phyloP scores from a whole-genome alignment of 345 rosid genomes.

The Conringia planisiliqua region DNA sequence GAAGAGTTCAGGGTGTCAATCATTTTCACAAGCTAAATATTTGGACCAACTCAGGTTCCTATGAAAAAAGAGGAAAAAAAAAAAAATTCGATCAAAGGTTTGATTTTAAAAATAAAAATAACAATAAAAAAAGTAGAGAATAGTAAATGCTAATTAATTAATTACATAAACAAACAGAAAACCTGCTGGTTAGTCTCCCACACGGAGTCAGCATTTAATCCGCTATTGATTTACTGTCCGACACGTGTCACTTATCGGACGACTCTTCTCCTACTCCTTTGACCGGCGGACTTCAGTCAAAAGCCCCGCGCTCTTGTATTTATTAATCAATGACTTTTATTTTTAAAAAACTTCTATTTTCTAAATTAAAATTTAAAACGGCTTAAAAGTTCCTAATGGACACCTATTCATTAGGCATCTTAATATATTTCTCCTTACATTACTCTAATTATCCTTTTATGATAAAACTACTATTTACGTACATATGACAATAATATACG shows the following conservation, averaged over 20 bases:
- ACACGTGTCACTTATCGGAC: conserved; percentile 49
- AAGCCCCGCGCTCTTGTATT: conserved; percentile 22
- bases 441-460: background rate
- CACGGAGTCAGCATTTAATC: conserved; percentile 33
- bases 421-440: background rate
- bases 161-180: conserved; percentile 24
- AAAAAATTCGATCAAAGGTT: background rate
- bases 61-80: background rate
- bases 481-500: conserved; percentile 14
- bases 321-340: conserved; percentile 1
- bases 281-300: conserved; percentile 44
- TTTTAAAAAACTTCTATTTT: background rate
- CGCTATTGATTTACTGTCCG: conserved; percentile 6
- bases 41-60: conserved; percentile 46
- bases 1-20: conserved; percentile 46
- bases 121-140: background rate
- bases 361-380: background rate
- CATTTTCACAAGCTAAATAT: conserved; percentile 58
- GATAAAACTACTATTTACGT: conserved; percentile 22
- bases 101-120: background rate
- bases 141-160: conserved; percentile 1
- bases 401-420: background rate
- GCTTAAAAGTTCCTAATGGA: background rate
- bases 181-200: conserved; percentile 67
- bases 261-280: conserved; percentile 34